Evolutionary conservation across 371 early-diverging fungal genomes (phyloP).

Genomic region (Rhizopus delemar): DNA sequence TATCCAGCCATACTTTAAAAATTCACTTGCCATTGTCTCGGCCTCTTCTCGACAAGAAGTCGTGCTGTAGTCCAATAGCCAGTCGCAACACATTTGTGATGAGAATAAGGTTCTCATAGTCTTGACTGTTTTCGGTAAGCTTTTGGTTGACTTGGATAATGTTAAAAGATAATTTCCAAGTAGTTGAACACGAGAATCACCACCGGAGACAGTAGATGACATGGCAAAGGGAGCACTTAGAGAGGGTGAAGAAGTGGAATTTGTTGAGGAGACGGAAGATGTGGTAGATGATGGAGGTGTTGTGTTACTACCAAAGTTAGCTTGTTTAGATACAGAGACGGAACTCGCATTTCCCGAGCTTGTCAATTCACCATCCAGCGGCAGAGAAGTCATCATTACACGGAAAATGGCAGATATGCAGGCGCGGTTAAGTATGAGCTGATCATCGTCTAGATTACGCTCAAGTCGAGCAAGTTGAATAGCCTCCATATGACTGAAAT

Average conservation of each 20-base stretch:
- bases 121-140: constrained; percentile 20
- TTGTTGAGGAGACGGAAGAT: constrained; percentile 21
- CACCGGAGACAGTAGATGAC: constrained; percentile 19
- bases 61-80: constrained; percentile 64
- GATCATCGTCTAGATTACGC: constrained; percentile 45
- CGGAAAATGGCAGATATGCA: constrained; percentile 34
- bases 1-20: constrained; percentile 60
- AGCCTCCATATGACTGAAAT: constrained; percentile 44
- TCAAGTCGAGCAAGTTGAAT: constrained; percentile 43
- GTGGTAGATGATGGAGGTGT: constrained; percentile 26
- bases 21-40: constrained; percentile 50
- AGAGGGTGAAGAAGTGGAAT: constrained; percentile 24
- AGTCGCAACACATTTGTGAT: constrained; percentile 53
- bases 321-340: constrained; percentile 11
- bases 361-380: constrained; percentile 41
- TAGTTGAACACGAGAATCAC: constrained; percentile 41
- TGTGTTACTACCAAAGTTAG: constrained; percentile 4
- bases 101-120: constrained; percentile 45
- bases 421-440: constrained; percentile 35
- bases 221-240: constrained; percentile 31
- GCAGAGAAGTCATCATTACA: constrained; percentile 46
- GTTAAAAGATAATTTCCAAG: constrained; percentile 45
- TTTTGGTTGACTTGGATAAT: constrained; percentile 28
- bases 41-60: constrained; percentile 69
- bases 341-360: constrained; percentile 20